These are phyloP conservation scores for Coemansia sp. DNA, from an alignment of 192 early-diverging fungal species.

Conservation along the genomic window DNA sequence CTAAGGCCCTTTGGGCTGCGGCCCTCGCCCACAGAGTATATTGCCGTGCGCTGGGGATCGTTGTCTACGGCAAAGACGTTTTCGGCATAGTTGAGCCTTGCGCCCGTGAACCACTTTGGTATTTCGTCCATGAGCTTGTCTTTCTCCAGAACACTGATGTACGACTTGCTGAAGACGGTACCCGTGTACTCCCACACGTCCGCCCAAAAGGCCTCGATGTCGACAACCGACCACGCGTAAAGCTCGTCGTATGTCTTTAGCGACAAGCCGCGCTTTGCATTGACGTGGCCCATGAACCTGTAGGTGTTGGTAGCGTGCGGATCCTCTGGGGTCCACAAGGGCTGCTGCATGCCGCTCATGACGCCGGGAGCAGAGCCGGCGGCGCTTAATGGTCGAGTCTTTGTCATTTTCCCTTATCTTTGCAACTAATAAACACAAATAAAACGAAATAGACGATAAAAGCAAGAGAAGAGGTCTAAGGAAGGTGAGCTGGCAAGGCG, in stretches of 20 bases:
- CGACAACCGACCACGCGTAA: conserved; percentile 77
- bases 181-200: conserved; percentile 74
- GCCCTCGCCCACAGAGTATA: conserved; percentile 52
- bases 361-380: neutral
- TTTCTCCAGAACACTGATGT: conserved; percentile 62
- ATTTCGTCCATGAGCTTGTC: conserved; percentile 76
- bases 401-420: conserved; percentile 21
- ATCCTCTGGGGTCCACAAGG: conserved; percentile 65
- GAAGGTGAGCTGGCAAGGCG: no score
- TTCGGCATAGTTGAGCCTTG: conserved; percentile 87
- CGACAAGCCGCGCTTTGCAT: conserved; percentile 60
- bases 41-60: conserved; percentile 39
- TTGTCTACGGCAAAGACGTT: conserved; percentile 67
- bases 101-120: conserved; percentile 88
- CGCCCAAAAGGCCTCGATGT: conserved; percentile 81
- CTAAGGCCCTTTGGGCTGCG: conserved; percentile 56
- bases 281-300: conserved; percentile 70
- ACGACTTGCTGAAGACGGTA: conserved; percentile 21
- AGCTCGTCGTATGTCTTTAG: conserved; percentile 66
- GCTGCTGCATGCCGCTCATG: neutral
- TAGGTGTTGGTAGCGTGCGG: conserved; percentile 60
- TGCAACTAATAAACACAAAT: no score
- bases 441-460: no score
- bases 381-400: neutral
- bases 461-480: no score